Evolutionary conservation across 1,284 basidiomycete species (phyloP).

Genomic region (Filobasidium uniguttulatum): DNA sequence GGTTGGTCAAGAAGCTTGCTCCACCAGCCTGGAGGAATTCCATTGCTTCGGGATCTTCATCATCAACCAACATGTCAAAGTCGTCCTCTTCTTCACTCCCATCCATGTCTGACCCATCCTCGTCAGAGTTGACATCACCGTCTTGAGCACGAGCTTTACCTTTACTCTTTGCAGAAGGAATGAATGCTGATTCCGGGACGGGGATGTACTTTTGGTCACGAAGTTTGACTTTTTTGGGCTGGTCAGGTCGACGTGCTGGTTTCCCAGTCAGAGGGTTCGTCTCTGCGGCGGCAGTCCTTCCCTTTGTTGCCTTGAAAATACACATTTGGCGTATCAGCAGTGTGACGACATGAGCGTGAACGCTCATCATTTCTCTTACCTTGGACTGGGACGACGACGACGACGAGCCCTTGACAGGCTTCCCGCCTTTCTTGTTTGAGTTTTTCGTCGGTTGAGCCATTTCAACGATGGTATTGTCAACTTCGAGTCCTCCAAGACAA

Average conservation of each 20-base stretch:
- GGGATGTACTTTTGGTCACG: conserved; percentile 35
- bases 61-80: conserved; percentile 74
- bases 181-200: conserved; percentile 27
- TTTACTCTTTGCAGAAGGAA: conserved; percentile 3
- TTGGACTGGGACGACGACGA: too few relatives aligned
- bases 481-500: too few relatives aligned
- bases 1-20: conserved; percentile 24
- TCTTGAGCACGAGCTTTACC: conserved; percentile 12
- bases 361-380: background rate
- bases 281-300: background rate
- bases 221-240: conserved; percentile 36
- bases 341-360: background rate
- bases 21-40: conserved; percentile 17
- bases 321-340: background rate
- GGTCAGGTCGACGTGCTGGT: conserved; percentile 29
- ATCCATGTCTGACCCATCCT: conserved; percentile 43
- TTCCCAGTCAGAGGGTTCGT: conserved; percentile 18
- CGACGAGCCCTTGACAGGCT: background rate
- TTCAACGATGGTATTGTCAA: too few relatives aligned
- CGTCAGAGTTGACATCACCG: conserved; percentile 40
- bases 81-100: conserved; percentile 52
- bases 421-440: background rate
- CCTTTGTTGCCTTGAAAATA: background rate
- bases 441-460: background rate
- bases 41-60: conserved; percentile 27